These are phyloP conservation scores for Phytophthora parvispora DNA, from an alignment of 352 stramenopile genomes.

Conservation along the genomic window DNA sequence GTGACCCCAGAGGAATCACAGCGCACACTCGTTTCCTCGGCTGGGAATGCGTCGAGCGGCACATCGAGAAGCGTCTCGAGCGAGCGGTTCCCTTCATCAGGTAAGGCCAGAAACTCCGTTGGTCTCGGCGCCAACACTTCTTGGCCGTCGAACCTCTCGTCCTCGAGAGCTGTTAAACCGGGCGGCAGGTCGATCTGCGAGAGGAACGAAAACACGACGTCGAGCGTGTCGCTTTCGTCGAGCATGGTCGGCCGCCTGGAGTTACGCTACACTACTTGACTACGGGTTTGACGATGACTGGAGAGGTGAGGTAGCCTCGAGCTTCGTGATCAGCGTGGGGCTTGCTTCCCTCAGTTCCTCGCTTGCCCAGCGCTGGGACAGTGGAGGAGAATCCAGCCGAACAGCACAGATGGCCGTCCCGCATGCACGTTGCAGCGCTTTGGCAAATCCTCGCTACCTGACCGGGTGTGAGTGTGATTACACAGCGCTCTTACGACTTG, in stretches of 20 bases:
- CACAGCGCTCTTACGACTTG: too few species aligned
- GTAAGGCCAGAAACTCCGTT: background rate
- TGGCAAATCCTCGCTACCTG: conserved; percentile 2
- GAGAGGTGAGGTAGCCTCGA: background rate
- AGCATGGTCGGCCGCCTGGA: conserved; percentile 4
- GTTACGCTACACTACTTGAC: too few species aligned
- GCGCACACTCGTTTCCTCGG: background rate
- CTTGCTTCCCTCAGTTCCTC: too few species aligned
- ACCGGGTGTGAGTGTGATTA: too few species aligned
- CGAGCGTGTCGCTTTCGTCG: conserved; percentile 14
- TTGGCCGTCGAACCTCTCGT: background rate
- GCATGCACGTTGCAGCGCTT: background rate
- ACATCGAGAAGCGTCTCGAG: background rate
- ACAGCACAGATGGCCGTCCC: background rate
- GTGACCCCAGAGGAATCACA: background rate
- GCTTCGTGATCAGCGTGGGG: conserved; percentile 9
- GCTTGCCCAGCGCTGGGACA: conserved; percentile 6
- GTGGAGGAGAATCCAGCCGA: conserved; percentile 24
- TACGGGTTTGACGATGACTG: conserved; percentile 8
- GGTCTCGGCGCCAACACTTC: background rate
- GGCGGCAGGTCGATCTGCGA: conserved; percentile 23
- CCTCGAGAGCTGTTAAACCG: conserved; percentile 1
- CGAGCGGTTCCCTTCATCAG: background rate
- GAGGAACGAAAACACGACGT: conserved; percentile 24
- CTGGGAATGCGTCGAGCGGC: background rate